Base-by-base conservation (phyloP, 2,329 filamentous ascomycete genomes). In the Arthrobotrys musiformis region DNA sequence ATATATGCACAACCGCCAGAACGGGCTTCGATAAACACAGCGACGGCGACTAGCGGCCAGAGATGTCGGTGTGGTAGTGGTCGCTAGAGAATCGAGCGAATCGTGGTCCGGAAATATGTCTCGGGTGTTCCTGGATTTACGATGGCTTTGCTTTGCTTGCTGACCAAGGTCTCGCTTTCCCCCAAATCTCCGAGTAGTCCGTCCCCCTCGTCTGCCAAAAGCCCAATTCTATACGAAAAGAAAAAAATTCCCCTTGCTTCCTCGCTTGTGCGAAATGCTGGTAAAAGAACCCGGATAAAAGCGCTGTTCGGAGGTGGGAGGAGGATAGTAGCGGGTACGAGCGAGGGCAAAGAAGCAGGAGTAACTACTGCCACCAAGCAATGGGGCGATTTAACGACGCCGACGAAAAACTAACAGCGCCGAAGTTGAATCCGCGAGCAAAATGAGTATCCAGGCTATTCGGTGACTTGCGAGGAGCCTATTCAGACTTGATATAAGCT, bases 211-310 rank as follows among this genome's bases (percentile, higher is more conserved):
- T 64, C 66, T 33, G 52, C 17, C 62, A 22, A 28, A 52, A 40
- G 26, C n/a, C 54, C 62, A 58, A 64, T 70, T 56, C 63, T 52
- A 56, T 22, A 37, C 48, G 28, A 69, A 54, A 48, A 24, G 60
- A 30, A 35, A 54, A 48, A 24, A 64, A 30, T 35, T 37, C 28
- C 72, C 56, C 72, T 69, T 76, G 64, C 72, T 64, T 63, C 46
- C 58, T 76, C 64, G 72, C 72, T 69, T 69, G 64, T 67, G 64
- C 52, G 44, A 72, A 44, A 58, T 69, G 72, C 72, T 76, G 72
- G 72, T 64, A 76, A 70, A 76, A 72, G 54, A 58, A 64, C 30
- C 72, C 72, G 72, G 72, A 44, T 76, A 76, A 76, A 76, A 76
- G 68, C 72, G 72, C 72, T 69, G 66, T 76, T 70, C 72, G 72